A percentile compares a stretch with the other conserved stretches of the same genome.
These are phyloP conservation scores for Fraxinus angustifolia DNA, from an alignment of 305 asterid genomes.

Conservation along the genomic window DNA sequence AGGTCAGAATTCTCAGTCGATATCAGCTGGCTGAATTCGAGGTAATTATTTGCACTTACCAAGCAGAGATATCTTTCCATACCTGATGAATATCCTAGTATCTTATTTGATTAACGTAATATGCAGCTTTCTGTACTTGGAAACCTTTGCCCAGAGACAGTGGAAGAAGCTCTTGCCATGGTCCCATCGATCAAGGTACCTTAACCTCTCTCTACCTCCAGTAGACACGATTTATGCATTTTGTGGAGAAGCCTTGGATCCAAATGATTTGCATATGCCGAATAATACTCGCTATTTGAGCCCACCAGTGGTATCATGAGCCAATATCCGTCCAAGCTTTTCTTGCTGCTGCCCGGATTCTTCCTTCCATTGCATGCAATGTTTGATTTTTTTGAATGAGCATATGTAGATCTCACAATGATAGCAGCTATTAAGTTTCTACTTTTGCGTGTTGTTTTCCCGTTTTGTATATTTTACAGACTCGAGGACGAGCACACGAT, in stretches of 20 bases:
- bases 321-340: neutral
- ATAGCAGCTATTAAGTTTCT: neutral
- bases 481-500: conserved; percentile 68
- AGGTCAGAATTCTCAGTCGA: conserved; percentile 51
- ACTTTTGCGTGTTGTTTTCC: neutral
- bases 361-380: neutral
- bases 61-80: neutral
- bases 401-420: neutral
- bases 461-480: conserved; percentile 37
- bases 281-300: neutral
- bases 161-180: conserved; percentile 84
- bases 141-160: conserved; percentile 86
- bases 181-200: conserved; percentile 87
- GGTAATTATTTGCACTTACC: conserved; percentile 32
- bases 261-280: neutral
- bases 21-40: conserved; percentile 85
- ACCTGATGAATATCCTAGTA: neutral
- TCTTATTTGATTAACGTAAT: neutral
- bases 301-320: neutral
- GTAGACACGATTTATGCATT: neutral
- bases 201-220: neutral
- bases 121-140: conserved; percentile 75
- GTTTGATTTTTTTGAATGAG: neutral
- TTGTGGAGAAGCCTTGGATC: neutral
- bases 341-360: neutral